phyloP scores from a whole-genome alignment of 1,284 basidiomycete genomes.

The Boletus albobrunnescens region DNA sequence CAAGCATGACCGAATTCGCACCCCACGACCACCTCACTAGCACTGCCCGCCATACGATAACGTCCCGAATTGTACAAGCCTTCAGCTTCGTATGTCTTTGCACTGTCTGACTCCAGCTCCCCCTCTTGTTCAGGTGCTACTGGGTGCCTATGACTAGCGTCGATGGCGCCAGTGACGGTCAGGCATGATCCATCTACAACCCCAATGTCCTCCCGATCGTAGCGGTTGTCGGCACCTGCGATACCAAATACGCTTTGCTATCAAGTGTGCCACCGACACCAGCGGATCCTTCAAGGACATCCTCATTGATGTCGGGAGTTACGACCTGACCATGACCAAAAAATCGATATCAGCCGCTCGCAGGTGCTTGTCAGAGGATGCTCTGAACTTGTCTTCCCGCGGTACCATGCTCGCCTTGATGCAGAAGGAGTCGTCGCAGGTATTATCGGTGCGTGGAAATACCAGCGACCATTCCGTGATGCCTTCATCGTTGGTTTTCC shows the following conservation, averaged over 20 bases:
- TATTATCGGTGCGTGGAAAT: conserved; percentile 21
- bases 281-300: conserved; percentile 19
- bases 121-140: conserved; percentile 18
- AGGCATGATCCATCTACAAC: background rate
- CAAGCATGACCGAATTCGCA: conserved; percentile 30
- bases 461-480: conserved; percentile 25
- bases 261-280: conserved; percentile 18
- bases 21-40: conserved; percentile 16
- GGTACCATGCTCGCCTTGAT: conserved; percentile 7
- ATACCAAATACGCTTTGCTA: conserved; percentile 28
- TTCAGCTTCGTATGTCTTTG: conserved; percentile 29
- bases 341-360: conserved; percentile 23
- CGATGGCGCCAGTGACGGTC: background rate
- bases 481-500: conserved; percentile 27
- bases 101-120: conserved; percentile 30
- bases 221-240: conserved; percentile 29
- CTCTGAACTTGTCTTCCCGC: conserved; percentile 5
- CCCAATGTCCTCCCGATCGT: conserved; percentile 19
- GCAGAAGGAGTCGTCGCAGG: conserved; percentile 14
- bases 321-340: conserved; percentile 9
- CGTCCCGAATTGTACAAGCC: conserved; percentile 33
- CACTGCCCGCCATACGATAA: conserved; percentile 30
- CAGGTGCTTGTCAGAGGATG: conserved; percentile 17
- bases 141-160: conserved; percentile 20
- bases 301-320: conserved; percentile 23